A percentile compares a stretch with the other conserved stretches of the same genome.
phyloP scores from a whole-genome alignment of 2,329 filamentous ascomycete species.

The Colletotrichum sp. region DNA sequence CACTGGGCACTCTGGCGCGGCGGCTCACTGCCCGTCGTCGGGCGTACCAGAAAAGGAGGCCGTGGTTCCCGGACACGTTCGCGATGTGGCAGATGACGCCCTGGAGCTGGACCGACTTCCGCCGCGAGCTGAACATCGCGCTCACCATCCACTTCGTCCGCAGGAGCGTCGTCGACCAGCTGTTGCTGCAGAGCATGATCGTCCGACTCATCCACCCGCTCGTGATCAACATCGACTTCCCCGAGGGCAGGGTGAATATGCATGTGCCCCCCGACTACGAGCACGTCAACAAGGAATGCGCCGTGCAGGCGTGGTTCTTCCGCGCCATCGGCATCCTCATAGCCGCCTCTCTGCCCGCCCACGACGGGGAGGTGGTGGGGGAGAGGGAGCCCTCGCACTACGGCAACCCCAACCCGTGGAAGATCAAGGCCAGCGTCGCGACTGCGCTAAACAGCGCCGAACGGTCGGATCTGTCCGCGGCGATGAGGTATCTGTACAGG shows the following conservation, averaged over 20 bases:
- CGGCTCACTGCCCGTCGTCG: background rate
- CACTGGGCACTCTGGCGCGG: background rate
- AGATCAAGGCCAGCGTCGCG: background rate
- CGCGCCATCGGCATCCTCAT: conserved; percentile 4
- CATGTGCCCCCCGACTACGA: background rate
- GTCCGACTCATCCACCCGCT: background rate
- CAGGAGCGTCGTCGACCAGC: background rate
- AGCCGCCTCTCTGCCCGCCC: background rate
- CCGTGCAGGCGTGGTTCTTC: conserved; percentile 8
- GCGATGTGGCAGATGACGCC: conserved; percentile 16
- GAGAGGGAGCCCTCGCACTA: background rate
- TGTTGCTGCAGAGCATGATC: background rate
- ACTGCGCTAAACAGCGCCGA: background rate
- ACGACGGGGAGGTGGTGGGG: background rate
- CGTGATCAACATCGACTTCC: background rate
- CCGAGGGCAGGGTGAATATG: background rate
- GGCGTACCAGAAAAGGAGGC: background rate
- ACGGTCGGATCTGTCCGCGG: background rate
- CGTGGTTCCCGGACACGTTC: background rate
- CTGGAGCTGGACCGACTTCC: background rate
- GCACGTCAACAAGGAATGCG: background rate
- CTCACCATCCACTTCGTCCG: background rate
- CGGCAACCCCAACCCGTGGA: background rate
- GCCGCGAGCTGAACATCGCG: background rate
- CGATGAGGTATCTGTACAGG: background rate